Percentiles rank a stretch among this genome's conserved stretches.
phyloP scores from a whole-genome alignment of 345 rosid species.

The Acer yangbiense region DNA sequence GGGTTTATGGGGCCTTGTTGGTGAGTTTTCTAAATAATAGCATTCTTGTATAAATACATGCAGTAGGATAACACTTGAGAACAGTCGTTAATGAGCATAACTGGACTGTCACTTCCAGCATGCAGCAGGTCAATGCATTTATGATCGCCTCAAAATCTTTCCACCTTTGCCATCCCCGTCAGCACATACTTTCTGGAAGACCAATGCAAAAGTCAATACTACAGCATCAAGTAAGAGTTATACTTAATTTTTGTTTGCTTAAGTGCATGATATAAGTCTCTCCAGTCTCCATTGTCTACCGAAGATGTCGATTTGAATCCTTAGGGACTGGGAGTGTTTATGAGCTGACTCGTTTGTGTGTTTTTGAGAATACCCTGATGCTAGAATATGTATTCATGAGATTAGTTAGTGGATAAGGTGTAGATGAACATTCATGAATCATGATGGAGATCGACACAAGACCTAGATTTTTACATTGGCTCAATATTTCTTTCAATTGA shows the following conservation, averaged over 20 bases:
- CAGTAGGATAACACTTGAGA: conserved; percentile 5
- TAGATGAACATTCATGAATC: neutral
- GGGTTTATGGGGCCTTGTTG: conserved; percentile 81
- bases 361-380: neutral
- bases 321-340: neutral
- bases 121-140: conserved; percentile 72
- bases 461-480: neutral
- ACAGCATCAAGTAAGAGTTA: conserved; percentile 48
- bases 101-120: conserved; percentile 43
- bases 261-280: neutral
- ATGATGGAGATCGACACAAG: neutral
- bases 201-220: conserved; percentile 49
- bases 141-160: conserved; percentile 72
- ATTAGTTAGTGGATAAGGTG: neutral
- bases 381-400: neutral
- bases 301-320: neutral
- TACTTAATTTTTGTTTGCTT: neutral
- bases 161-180: conserved; percentile 63
- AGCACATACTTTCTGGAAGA: conserved; percentile 42
- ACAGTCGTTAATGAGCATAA: conserved; percentile 1
- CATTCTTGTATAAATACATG: conserved; percentile 11
- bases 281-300: neutral
- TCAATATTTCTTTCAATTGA: neutral
- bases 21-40: conserved; percentile 42
- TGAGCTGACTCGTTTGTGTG: neutral